Evolutionary conservation across 139 green algal genomes (phyloP).

Genomic region (Micractinium conductrix): DNA sequence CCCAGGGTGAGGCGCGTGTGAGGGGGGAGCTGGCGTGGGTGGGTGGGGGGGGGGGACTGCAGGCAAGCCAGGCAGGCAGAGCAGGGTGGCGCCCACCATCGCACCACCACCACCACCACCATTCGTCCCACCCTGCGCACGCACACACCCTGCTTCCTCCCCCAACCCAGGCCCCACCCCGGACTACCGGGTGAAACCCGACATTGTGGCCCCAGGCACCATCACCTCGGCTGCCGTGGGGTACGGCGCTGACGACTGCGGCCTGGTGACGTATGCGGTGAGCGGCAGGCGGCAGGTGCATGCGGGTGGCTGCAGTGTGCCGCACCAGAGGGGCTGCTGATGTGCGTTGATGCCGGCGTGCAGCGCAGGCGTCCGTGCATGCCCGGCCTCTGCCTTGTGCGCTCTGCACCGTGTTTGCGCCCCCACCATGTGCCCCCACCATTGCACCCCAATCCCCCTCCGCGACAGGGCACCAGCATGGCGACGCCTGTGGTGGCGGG

Average conservation of each 20-base stretch:
- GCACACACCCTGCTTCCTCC: too few species aligned
- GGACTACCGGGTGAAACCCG: slow-evolving; percentile 89
- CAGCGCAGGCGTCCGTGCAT: too few species aligned
- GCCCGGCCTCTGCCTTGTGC: too few species aligned
- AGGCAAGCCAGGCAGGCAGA: too few species aligned
- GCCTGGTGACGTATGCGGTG: slow-evolving; percentile 20
- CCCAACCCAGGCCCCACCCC: slow-evolving; percentile 73
- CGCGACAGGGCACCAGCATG: slow-evolving; percentile 88
- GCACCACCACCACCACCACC: not conserved
- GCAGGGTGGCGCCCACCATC: too few species aligned
- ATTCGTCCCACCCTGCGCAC: too few species aligned
- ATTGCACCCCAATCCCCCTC: not conserved
- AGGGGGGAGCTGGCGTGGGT: not conserved
- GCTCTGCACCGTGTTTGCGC: too few species aligned
- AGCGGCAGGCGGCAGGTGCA: not conserved
- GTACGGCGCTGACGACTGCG: slow-evolving; percentile 1
- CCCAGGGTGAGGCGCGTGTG: slow-evolving; percentile 48
- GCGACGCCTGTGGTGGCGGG: slow-evolving; percentile 80
- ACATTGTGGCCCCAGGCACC: slow-evolving; percentile 82
- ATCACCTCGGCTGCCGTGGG: slow-evolving; percentile 49
- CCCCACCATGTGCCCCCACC: too few species aligned
- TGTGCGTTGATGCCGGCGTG: too few species aligned
- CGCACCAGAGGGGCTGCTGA: too few species aligned
- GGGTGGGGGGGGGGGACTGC: not conserved
- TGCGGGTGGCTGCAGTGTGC: not conserved